Evolutionary conservation across 257 asterid genomes (phyloP).

Genomic region (Capsicum rhomboideum): DNA sequence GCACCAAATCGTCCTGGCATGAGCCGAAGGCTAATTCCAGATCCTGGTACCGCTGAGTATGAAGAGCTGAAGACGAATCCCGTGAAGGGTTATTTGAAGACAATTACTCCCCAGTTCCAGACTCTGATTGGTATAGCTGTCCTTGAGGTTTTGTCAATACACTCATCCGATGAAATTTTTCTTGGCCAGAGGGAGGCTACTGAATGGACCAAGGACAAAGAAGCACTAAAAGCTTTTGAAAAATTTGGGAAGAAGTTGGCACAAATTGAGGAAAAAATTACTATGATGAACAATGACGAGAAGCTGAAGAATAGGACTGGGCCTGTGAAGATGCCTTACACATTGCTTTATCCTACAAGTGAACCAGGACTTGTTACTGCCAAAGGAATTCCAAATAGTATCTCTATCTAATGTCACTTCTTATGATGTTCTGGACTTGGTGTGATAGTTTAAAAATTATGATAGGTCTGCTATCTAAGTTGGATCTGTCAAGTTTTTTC

Average conservation of each 20-base stretch:
- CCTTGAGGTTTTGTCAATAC: neutral
- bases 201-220: slow-evolving; percentile 53
- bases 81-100: no score
- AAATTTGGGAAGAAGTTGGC: slow-evolving; percentile 36
- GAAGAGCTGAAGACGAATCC: neutral
- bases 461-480: neutral
- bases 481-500: no score
- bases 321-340: slow-evolving; percentile 18
- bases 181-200: neutral
- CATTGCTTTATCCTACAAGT: no score
- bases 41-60: neutral
- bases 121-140: neutral
- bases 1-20: neutral
- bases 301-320: slow-evolving; percentile 48
- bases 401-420: no score
- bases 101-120: no score
- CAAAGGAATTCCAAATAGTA: no score
- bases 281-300: slow-evolving; percentile 35
- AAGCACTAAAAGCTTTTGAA: slow-evolving; percentile 38
- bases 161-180: neutral
- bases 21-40: neutral
- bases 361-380: no score
- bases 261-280: slow-evolving; percentile 35
- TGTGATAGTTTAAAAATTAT: no score
- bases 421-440: no score